A percentile compares a stretch with the other conserved stretches of the same genome.
Conservation (phyloP, 2,329 filamentous ascomycete species). For the Fusarium abutilonis region DNA sequence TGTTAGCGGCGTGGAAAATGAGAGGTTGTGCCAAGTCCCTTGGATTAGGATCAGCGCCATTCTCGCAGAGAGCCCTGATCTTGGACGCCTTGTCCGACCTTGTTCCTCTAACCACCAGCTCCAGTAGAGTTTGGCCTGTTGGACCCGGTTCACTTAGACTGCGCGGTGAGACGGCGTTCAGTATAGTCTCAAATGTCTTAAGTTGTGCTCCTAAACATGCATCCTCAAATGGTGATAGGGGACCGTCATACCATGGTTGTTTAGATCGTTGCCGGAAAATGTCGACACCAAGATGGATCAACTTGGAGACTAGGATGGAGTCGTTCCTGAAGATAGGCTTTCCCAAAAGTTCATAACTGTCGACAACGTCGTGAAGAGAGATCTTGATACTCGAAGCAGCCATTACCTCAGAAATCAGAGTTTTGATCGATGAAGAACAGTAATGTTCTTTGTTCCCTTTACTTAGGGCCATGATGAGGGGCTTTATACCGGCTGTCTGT, state of each 20-base stretch:
- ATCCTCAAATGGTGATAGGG: background rate
- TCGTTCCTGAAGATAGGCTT: rapidly evolving
- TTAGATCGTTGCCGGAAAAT: background rate
- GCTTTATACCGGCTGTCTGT: background rate
- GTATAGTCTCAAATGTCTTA: background rate
- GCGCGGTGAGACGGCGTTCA: background rate
- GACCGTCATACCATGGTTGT: no score
- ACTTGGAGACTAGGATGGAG: rapidly evolving
- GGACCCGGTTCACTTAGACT: rapidly evolving
- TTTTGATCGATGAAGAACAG: background rate
- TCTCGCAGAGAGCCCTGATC: background rate
- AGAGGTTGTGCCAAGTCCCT: rapidly evolving
- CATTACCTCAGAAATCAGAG: background rate
- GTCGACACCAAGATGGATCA: background rate
- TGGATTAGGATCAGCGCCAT: no score
- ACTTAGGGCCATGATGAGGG: background rate
- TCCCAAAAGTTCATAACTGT: background rate
- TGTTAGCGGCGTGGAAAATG: background rate
- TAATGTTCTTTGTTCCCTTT: background rate
- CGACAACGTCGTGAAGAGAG: background rate
- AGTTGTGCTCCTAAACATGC: background rate
- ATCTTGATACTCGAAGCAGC: background rate
- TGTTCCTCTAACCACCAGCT: background rate
- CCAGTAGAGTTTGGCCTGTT: background rate
- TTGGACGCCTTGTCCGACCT: background rate